phyloP scores from a whole-genome alignment of 139 green algal species.

The Chlamydomonas eustigma region DNA sequence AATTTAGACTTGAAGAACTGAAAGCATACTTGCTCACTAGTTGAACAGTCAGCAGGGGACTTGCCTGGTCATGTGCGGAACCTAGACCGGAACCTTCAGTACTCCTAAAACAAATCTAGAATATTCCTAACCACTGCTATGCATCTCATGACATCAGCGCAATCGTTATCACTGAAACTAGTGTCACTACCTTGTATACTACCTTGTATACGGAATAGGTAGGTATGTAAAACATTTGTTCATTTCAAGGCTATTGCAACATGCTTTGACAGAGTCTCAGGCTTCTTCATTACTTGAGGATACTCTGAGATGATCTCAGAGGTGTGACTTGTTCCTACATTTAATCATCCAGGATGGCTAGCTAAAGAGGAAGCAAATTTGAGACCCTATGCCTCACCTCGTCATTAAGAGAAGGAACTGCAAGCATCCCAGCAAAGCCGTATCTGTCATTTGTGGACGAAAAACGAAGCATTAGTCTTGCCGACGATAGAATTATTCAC shows the following conservation, averaged over 20 bases:
- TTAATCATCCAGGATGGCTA: background rate
- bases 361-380: background rate
- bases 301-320: background rate
- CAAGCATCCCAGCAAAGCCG: background rate
- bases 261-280: background rate
- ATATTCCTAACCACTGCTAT: too few relatives aligned
- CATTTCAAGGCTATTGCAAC: background rate
- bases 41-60: background rate
- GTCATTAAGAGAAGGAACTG: background rate
- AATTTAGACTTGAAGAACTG: background rate
- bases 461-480: background rate
- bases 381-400: background rate
- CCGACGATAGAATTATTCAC: background rate
- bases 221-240: too few relatives aligned
- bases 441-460: background rate
- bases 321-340: background rate
- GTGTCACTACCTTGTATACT: too few relatives aligned
- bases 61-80: too few relatives aligned
- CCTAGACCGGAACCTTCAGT: too few relatives aligned
- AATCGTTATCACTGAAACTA: too few relatives aligned
- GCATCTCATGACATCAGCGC: too few relatives aligned
- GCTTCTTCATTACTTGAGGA: background rate
- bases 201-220: too few relatives aligned
- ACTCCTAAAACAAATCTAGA: too few relatives aligned
- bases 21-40: background rate